Base-by-base conservation (phyloP, 768 basidiomycete species). In the Butyriboletus loyo region DNA sequence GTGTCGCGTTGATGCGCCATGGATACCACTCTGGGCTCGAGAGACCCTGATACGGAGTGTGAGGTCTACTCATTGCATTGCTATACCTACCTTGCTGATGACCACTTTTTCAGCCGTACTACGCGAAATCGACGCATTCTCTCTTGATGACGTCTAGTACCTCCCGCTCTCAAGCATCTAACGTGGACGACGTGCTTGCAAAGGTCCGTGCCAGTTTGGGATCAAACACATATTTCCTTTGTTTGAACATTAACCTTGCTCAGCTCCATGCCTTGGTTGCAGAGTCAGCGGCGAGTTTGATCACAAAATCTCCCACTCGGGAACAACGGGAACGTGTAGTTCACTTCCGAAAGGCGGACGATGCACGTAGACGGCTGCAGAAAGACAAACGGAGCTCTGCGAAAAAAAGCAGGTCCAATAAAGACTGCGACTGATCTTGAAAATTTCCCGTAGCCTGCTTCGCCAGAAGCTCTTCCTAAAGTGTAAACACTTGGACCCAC, bases 131-230 rank as follows among this genome's bases (percentile, higher is more conserved):
- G 2, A 78, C 86, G 0, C 73, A 83, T 46, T 82, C 84, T 5
- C 74, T 92, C 32, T 70, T 89, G 28, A 74, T 92, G 50, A 85
- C 86, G 7, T 90, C 88, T 0, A 84, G 78, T 1, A 69, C 77
- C 2, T 78, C 82, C 55, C 85, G 90, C n/a, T 89, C 89, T 10
- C 90, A 92, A 62, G 72, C 86, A 2, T 81, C 84, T 60, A 92
- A 91, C 56, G 69, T 89, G 17, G 80, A 86, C 10, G 87, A 91
- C 50, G 86, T 84, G 56, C 72, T 92, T 36, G 58, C 70, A 5
- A 91, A 89, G 76, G 89, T 83, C 38, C 15, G 50, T 43, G 19
- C 40, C 14, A 22, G 4, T 19, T 24, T 9, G 10, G 9, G 0
- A 35, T 45, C 22, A n/a, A 32, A 46, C 27, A 4, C 45, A 22